Base-by-base conservation (phyloP, 306 rosid genomes). In the Vigna trinervia region DNA sequence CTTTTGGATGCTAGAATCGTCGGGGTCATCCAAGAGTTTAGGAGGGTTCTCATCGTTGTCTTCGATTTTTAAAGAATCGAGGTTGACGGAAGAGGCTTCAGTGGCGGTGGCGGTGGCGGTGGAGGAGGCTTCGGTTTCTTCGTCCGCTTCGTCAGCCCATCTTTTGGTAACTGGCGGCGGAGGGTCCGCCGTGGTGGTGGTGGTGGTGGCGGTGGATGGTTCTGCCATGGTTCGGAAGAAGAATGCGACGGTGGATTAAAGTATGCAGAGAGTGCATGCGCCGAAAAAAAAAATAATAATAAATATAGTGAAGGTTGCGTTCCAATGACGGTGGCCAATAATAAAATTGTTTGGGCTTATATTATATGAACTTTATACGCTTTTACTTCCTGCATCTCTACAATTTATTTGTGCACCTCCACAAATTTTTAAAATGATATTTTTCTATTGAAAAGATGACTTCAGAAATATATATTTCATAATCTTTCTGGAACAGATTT, bases 1-100 rank as follows among this genome's bases (percentile, higher is more conserved):
- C 46, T 96, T 92, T 79, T 80, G 86, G 71, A 94, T 92, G 48
- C 81, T 78, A 14, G 96, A 76, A 81, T 94, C 98, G 0, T 88
- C 91, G 13, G 96, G 97, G 6, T 94, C 98, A 23, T 92, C 96
- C n/a, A 92, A 87, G 20, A 84, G 48, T 78, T 80, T 76, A 26
- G 78, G 48, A 5, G 77, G 14, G 20, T 80, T 81, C 15, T 72
- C 80, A 13, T 71, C 76, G 22, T 74, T 76, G 14, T 86, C 98
- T 28, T 74, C 82, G 60, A 92, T 86, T 19, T 85, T 61, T 67
- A 94, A 80, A 0, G 19, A 71, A 36, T 82, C 91, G 14, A 90
- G 68, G 38, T 74, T 76, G 28, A 84, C 77, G 30, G 90, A 78
- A 15, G 80, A 72, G 12, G 43, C 12, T 62, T 41, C 71, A 3